Base-by-base conservation (phyloP, 768 basidiomycete species). In the Tricholoma bakamatsutake region DNA sequence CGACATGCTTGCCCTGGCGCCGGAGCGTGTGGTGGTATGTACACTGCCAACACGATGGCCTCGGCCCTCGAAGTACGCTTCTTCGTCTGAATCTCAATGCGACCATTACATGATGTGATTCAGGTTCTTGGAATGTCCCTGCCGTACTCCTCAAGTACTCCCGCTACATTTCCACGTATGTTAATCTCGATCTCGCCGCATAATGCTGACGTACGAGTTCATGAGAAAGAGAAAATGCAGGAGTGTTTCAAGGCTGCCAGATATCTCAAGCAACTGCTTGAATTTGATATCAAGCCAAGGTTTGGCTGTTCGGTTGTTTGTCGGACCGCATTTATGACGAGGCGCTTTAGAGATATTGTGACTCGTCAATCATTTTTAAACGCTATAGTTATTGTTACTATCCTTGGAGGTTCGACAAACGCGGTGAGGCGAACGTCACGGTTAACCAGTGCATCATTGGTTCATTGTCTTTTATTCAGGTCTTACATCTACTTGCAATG, bases 31-130 rank as follows among this genome's bases (percentile, higher is more conserved):
- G 90, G 91, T 28, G 90, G 90, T 12, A 93, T 93, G 90, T 93
- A 84, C 66, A 92, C 90, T 8, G 91, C 92, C 33, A 93, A 93
- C 63, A 93, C 91, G 0, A 93, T 93, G 91, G 89, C 88, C 59
- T 85, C 88, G 40, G 85, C 81, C 15, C 75, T 94, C 30, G 92
- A 93, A 67, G 76, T 73, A n/a, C 31, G 57, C 46, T 47, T 40
- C 42, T 13, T 17, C 10, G 31, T 39, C 12, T 28, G 34, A 11
- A 17, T 15, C n/a, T 40, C 12, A 17, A 21, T 30, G 11, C 27
- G 21, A 51, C 12, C 17, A 15, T 27, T 11, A 18, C 18, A 17
- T 28, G 27, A 39, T 15, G 40, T 27, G 2, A 13, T 30, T 24
- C 47, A 76, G 71, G 88, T 83, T 5, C 77, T 95, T 54, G 93